Evolutionary conservation across 2,329 filamentous ascomycete genomes (phyloP), one percentile per base, ranked within the genome.

Genomic region (Hymenoscyphus salicellus): DNA sequence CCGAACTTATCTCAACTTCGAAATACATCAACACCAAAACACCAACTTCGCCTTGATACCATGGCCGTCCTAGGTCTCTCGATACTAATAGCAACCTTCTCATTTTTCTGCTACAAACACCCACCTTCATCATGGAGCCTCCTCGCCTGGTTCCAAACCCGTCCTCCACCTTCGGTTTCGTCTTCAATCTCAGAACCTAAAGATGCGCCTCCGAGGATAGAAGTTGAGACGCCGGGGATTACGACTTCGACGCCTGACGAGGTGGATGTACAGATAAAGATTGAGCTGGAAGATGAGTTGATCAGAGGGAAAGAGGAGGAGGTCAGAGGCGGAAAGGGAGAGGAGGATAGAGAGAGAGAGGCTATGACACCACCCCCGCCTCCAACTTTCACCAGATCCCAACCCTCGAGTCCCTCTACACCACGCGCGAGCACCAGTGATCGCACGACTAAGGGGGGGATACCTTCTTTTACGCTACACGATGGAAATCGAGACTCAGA

Each of bases 31-130:
- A 33, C 55, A 17, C 17, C 55, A 33, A 32, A 2, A 33, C 30
- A 30, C 5, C 26, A 32, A 56, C 11, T 33, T 10, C 10, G 0
- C 16, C 16, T 30, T 28, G 2, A n/a, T n/a, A 56, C 26, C 28
- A 88, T 88, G 85, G 83, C 79, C 68, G 75, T 86, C 71, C 71
- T 89, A 67, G 86, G 84, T 68, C 76, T 88, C 68, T 86, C 86
- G n/a, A 78, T 89, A 68, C 79, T 89, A 71, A 75, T 89, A 68
- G 86, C 83, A 55, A 86, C 86, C 0, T 77, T 88, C 63, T 80
- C 88, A 56, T 84, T 83, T 71, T 75, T 88, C 68, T 77, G 83
- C 70, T 79, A 88, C 66, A 81, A 81, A 49, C 82, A 82, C 63
- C 83, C 82, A 59, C 76, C 80, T 56, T 82, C 84, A 77, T 75